Evolutionary conservation across 306 rosid genomes (phyloP).

Genomic region (Casuarina glauca): DNA sequence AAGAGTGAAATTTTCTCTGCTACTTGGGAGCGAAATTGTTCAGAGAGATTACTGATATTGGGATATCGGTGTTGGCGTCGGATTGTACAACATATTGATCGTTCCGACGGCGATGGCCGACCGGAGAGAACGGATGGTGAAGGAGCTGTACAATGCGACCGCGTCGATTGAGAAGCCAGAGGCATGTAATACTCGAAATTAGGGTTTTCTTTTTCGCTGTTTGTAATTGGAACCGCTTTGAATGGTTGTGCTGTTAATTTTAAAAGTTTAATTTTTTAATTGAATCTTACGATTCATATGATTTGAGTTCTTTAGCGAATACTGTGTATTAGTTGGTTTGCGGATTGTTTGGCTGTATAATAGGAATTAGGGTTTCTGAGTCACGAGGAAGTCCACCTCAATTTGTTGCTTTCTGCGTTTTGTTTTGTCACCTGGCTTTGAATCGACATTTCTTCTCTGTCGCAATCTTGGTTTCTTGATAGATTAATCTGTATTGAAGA

Average conservation of each 20-base stretch:
- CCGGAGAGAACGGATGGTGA: conserved; percentile 40
- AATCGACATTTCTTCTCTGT: neutral
- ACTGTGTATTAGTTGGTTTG: conserved; percentile 32
- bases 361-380: conserved; percentile 27
- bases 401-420: neutral
- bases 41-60: conserved; percentile 12
- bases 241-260: conserved; percentile 7
- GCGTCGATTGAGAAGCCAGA: conserved; percentile 36
- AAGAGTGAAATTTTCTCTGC: conserved; percentile 18
- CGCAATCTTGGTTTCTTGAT: neutral
- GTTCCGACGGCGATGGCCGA: conserved; percentile 29
- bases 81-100: conserved; percentile 34
- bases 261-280: neutral
- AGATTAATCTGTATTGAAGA: neutral
- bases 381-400: conserved; percentile 1
- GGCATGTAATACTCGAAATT: conserved; percentile 49
- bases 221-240: neutral
- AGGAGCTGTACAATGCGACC: conserved; percentile 42
- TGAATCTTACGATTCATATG: conserved; percentile 12
- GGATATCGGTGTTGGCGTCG: conserved; percentile 7
- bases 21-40: neutral
- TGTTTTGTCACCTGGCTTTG: neutral
- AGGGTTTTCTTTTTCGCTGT: conserved; percentile 37
- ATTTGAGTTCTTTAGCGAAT: conserved; percentile 24
- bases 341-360: conserved; percentile 36